phyloP scores from a whole-genome alignment of 495 filamentous ascomycete genomes.

The Cercophora newfieldiana region DNA sequence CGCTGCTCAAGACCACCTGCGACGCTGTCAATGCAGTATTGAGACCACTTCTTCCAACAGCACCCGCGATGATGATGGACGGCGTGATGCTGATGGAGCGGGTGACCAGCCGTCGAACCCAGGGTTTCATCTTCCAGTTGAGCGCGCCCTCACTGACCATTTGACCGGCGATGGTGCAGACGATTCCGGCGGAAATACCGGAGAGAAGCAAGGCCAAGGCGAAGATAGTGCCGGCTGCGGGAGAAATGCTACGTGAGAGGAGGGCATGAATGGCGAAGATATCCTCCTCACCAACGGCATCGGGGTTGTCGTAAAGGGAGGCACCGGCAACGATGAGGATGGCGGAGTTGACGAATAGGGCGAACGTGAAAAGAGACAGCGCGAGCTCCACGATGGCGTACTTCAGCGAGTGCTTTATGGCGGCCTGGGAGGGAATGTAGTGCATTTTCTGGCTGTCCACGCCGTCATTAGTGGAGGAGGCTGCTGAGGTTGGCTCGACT shows the following conservation, averaged over 20 bases:
- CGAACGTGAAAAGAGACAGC: conserved; percentile 83
- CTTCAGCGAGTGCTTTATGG: conserved; percentile 75
- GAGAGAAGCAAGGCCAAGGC: conserved; percentile 57
- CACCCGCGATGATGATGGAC: conserved; percentile 72
- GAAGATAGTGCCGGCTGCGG: conserved; percentile 64
- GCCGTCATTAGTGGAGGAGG: conserved; percentile 27
- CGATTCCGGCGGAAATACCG: conserved; percentile 55
- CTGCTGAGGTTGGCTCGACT: conserved; percentile 24
- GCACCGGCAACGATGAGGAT: conserved; percentile 89
- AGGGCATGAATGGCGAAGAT: conserved; percentile 83
- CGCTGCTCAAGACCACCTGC: conserved; percentile 79
- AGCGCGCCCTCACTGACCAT: conserved; percentile 61
- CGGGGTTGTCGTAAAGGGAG: conserved; percentile 62
- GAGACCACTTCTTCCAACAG: conserved; percentile 61
- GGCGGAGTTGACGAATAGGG: conserved; percentile 89
- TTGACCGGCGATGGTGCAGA: conserved; percentile 61
- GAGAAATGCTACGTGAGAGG: conserved; percentile 66
- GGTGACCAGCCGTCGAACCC: conserved; percentile 53
- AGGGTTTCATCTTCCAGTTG: conserved; percentile 59
- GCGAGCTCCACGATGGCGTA: conserved; percentile 76
- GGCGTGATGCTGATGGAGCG: conserved; percentile 70
- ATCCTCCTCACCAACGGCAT: conserved; percentile 60
- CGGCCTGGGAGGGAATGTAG: conserved; percentile 75
- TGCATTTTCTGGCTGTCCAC: conserved; percentile 55
- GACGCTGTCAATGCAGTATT: conserved; percentile 71